Conservation (phyloP, 1,139 yeast species). For the Arxiozyma slooffiae region DNA sequence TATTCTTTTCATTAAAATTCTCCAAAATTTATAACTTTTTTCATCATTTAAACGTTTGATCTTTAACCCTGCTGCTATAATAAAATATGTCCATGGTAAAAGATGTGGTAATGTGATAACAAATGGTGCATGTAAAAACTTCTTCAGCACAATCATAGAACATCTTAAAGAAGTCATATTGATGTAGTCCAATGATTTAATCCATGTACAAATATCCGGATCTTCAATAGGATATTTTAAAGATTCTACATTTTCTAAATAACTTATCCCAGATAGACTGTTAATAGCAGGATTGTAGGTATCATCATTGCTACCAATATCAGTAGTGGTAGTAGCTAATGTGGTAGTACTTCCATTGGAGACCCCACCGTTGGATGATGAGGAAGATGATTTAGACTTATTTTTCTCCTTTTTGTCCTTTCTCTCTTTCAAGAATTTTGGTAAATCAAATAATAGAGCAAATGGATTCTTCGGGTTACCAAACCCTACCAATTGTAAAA, state of each 20-base stretch:
- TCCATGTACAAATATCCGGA: slow-evolving; percentile 45
- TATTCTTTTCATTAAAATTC: slow-evolving; percentile 40
- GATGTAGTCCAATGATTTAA: slow-evolving; percentile 42
- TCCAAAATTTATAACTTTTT: slow-evolving; percentile 35
- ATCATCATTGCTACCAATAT: neutral
- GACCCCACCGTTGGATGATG: neutral
- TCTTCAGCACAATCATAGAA: slow-evolving; percentile 53
- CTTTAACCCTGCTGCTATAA: slow-evolving; percentile 56
- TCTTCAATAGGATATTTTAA: slow-evolving; percentile 18
- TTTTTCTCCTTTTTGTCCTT: slow-evolving; percentile 62
- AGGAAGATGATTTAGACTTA: slow-evolving; percentile 32
- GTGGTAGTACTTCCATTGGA: slow-evolving; percentile 2
- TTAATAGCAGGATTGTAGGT: neutral
- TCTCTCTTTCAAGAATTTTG: slow-evolving; percentile 61
- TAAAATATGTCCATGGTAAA: slow-evolving; percentile 61
- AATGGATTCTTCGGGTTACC: slow-evolving; percentile 69
- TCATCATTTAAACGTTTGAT: slow-evolving; percentile 30
- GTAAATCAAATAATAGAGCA: slow-evolving; percentile 59
- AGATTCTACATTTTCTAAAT: slow-evolving; percentile 26
- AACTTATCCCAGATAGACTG: slow-evolving; percentile 33
- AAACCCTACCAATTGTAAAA: slow-evolving; percentile 63
- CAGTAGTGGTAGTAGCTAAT: slow-evolving; percentile 7
- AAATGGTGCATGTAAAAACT: slow-evolving; percentile 59
- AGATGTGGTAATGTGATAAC: slow-evolving; percentile 63
- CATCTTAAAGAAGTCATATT: slow-evolving; percentile 60